These are phyloP conservation scores for Colletotrichum orchidophilum DNA, from an alignment of 2,329 filamentous ascomycete species.

Conservation along the genomic window DNA sequence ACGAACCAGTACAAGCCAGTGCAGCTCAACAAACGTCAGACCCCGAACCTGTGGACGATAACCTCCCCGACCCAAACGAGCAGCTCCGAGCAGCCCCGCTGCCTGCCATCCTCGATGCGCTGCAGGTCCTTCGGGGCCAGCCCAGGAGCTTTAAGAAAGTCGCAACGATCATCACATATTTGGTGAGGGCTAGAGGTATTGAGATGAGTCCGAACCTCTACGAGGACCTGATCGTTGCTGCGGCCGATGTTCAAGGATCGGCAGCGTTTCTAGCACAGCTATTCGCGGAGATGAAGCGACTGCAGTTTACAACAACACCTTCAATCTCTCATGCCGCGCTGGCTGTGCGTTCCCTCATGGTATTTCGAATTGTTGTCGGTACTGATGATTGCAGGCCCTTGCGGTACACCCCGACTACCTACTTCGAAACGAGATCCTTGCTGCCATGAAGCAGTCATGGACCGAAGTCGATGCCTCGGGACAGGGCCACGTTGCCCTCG, in stretches of 20 bases:
- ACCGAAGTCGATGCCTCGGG: conserved; percentile 68
- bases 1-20: neutral
- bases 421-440: conserved; percentile 75
- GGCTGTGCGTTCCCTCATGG: conserved; percentile 56
- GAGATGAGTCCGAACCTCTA: conserved; percentile 70
- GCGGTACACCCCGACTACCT: conserved; percentile 88
- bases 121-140: conserved; percentile 51
- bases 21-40: neutral
- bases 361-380: neutral
- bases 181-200: conserved; percentile 66
- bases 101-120: conserved; percentile 56
- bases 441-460: conserved; percentile 80
- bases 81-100: conserved; percentile 43
- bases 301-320: conserved; percentile 70
- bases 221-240: conserved; percentile 77
- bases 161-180: conserved; percentile 61
- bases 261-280: conserved; percentile 69
- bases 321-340: conserved; percentile 77
- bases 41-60: neutral
- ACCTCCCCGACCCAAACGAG: conserved; percentile 27
- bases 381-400: conserved; percentile 62
- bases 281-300: conserved; percentile 76
- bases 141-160: conserved; percentile 50
- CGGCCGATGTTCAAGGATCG: conserved; percentile 74
- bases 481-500: conserved; percentile 74